Conservation (phyloP, 1,139 yeast genomes). For the Suhomyces panamericanus region DNA sequence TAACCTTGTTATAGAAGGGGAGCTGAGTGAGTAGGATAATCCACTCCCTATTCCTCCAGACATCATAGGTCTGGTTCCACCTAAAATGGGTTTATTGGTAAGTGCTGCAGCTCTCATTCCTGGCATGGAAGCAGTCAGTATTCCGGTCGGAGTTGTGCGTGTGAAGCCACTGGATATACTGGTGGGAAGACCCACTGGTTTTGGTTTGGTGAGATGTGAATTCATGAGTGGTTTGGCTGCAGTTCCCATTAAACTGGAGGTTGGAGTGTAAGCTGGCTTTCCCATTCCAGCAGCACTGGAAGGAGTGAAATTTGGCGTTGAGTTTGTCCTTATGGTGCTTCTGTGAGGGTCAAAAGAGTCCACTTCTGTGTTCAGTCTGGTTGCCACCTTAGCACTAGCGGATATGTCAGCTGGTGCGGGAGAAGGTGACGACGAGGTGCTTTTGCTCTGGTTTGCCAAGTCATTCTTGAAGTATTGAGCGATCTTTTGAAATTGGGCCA, state of each 20-base stretch:
- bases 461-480: constrained; percentile 41
- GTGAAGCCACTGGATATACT: constrained; percentile 9
- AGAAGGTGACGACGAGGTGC: constrained; percentile 2
- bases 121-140: constrained; percentile 7
- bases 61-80: constrained; percentile 5
- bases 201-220: constrained; percentile 4
- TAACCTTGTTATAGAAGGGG: constrained; percentile 10
- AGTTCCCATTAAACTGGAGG: background rate
- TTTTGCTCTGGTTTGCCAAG: constrained; percentile 29
- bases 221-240: constrained; percentile 2
- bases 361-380: background rate
- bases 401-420: constrained; percentile 13
- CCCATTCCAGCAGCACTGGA: background rate
- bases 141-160: constrained; percentile 9
- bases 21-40: constrained; percentile 10
- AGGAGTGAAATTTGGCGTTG: constrained; percentile 4
- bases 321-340: constrained; percentile 2
- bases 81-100: constrained; percentile 6
- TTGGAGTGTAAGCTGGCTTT: constrained; percentile 1
- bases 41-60: constrained; percentile 8
- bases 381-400: background rate
- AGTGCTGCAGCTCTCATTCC: constrained; percentile 10
- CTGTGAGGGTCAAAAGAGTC: background rate
- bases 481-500: constrained; percentile 39
- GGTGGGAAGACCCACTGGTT: constrained; percentile 7